These are phyloP conservation scores for Penicillium janthinellum DNA, from an alignment of 2,329 filamentous ascomycete species.

Conservation along the genomic window DNA sequence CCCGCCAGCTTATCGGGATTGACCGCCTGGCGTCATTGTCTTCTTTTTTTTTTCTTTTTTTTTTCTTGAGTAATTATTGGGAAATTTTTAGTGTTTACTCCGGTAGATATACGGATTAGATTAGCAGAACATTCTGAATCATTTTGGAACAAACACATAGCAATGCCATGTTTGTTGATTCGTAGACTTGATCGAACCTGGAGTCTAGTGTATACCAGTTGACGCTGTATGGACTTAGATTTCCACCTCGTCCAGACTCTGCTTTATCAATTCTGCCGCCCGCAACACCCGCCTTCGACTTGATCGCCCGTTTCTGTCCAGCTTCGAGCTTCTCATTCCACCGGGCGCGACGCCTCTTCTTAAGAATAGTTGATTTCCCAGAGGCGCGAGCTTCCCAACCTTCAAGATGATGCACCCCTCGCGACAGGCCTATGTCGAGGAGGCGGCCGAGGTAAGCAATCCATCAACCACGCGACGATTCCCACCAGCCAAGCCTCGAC, in stretches of 20 bases:
- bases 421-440: slow-evolving; percentile 91
- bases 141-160: neutral
- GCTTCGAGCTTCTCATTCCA: neutral
- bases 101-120: no score
- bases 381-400: slow-evolving; percentile 18
- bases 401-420: slow-evolving; percentile 73
- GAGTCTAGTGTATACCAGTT: neutral
- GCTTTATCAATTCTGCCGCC: slow-evolving; percentile 27
- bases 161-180: neutral
- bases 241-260: neutral
- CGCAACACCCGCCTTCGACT: slow-evolving; percentile 3
- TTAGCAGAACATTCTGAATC: no score
- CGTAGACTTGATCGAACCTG: neutral
- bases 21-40: slow-evolving; percentile 27
- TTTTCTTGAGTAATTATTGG: neutral
- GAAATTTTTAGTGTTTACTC: neutral
- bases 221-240: neutral
- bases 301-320: neutral
- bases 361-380: neutral
- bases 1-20: slow-evolving; percentile 23
- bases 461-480: slow-evolving; percentile 1
- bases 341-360: neutral
- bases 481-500: neutral
- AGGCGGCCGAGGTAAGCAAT: slow-evolving; percentile 65
- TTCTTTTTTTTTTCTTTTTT: neutral